Percentiles rank a stretch among this genome's conserved stretches.
phyloP scores from a whole-genome alignment of 2,329 filamentous ascomycete species.

The Didymella pinodella region DNA sequence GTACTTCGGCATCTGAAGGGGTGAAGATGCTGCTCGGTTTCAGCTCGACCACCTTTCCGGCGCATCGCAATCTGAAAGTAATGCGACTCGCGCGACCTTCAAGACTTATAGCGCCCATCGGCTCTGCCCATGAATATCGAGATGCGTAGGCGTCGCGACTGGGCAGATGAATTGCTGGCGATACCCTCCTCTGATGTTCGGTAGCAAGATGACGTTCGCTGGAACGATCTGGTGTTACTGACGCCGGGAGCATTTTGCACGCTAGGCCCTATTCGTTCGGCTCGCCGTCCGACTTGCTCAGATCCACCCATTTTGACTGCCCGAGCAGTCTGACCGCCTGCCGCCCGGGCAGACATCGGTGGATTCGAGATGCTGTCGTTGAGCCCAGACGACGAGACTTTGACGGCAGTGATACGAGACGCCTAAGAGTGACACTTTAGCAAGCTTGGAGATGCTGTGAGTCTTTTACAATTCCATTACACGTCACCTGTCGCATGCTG shows the following conservation, averaged over 20 bases:
- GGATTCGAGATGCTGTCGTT: not conserved
- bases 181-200: not conserved
- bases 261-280: not conserved
- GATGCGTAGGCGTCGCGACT: not conserved
- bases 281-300: not conserved
- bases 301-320: slow-evolving; percentile 6
- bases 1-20: not conserved
- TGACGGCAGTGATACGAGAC: not conserved
- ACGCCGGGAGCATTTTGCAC: slow-evolving; percentile 8
- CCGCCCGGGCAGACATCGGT: slow-evolving; percentile 18
- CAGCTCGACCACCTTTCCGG: no score
- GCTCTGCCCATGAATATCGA: not conserved
- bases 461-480: not conserved
- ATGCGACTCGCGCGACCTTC: no score
- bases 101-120: no score
- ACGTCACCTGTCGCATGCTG: not conserved
- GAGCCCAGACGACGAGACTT: not conserved
- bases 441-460: not conserved
- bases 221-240: slow-evolving; percentile 4
- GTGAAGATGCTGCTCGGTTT: slow-evolving; percentile 2
- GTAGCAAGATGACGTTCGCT: slow-evolving; percentile 11
- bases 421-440: not conserved
- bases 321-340: not conserved
- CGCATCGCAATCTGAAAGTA: not conserved
- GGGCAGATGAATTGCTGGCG: slow-evolving; percentile 6